Conservation (phyloP, 1,139 yeast species). For the Komagataea norvegica region DNA sequence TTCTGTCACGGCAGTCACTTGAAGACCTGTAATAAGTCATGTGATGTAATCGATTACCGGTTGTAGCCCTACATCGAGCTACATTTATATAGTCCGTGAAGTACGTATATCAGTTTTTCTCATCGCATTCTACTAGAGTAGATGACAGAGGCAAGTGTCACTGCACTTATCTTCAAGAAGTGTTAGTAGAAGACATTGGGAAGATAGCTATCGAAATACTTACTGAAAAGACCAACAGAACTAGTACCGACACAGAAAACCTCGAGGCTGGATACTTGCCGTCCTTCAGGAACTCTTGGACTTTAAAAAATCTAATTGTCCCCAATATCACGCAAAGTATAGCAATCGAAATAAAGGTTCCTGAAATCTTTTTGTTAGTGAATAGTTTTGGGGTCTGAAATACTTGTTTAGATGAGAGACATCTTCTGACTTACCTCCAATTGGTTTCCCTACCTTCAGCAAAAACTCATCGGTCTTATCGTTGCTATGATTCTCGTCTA, state of each 20-base stretch:
- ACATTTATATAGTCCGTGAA: no score
- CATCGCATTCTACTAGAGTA: constrained; percentile 11
- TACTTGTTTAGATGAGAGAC: no score
- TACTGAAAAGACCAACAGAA: constrained; percentile 35
- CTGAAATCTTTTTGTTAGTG: constrained; percentile 13
- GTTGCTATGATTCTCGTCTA: constrained; percentile 12
- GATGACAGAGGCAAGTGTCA: constrained; percentile 17
- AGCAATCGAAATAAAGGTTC: constrained; percentile 38
- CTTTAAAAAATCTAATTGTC: constrained; percentile 37
- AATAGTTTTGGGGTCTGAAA: no score
- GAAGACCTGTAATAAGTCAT: neutral
- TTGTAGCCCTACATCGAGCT: no score
- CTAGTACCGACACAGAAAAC: constrained; percentile 31
- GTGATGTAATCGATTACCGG: no score
- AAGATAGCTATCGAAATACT: constrained; percentile 12
- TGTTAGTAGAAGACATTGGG: constrained; percentile 1
- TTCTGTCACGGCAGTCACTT: neutral
- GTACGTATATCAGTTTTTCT: no score
- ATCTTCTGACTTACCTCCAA: constrained; percentile 20
- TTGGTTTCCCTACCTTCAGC: constrained; percentile 20
- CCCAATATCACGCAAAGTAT: constrained; percentile 39
- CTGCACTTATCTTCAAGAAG: constrained; percentile 11
- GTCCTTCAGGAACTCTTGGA: constrained; percentile 41
- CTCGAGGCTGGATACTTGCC: constrained; percentile 49
- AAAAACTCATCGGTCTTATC: constrained; percentile 9